Base-by-base conservation (phyloP, 495 filamentous ascomycete species). In the Opeltia flavorubescens region DNA sequence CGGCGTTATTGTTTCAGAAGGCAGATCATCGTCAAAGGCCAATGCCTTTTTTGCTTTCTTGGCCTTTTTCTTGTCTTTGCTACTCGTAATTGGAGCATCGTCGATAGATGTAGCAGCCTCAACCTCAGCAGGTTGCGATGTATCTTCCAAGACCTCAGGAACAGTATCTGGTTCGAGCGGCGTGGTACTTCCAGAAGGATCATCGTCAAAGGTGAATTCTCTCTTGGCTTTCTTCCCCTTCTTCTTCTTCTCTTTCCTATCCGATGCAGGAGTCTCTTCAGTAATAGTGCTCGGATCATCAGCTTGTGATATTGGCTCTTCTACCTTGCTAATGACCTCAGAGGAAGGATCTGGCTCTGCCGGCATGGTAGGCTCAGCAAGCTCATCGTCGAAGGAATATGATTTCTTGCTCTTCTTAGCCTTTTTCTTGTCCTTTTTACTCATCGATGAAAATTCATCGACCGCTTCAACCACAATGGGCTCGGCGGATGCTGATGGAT, bases 201-300 rank as follows among this genome's bases (percentile, higher is more conserved):
- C 3, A 55, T 56, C 12, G 49, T 52, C 23, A 50, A 51, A 26
- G 49, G 52, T 12, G 30, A 34, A 9, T 52, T 54, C 23, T 51
- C 20, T 36, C 34, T 61, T 59, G 39, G 38, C 29, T 42, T 56
- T 59, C 41, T 50, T 48, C 18, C 25, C 48, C 47, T 63, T 58
- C 46, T 62, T 54, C 41, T 58, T 60, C 40, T 61, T 57, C 47
- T 59, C 60, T 42, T 57, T 60, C 44, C 50, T 60, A 40, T 45
- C 36, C 6, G 53, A 48, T 46, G 45, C 12, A 50, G 55, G 2
- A 51, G 11, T 5, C 25, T 21, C 25, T 53, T 50, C 15, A 25
- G 38, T 13, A 21, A 41, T 13, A n/a, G n/a, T n/a, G n/a, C n/a
- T n/a, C n/a, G n/a, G n/a, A n/a, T n/a, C n/a, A n/a, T n/a, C n/a